Evolutionary conservation across 495 filamentous ascomycete genomes (phyloP).

Genomic region (Pyrenopolyporus hunteri): DNA sequence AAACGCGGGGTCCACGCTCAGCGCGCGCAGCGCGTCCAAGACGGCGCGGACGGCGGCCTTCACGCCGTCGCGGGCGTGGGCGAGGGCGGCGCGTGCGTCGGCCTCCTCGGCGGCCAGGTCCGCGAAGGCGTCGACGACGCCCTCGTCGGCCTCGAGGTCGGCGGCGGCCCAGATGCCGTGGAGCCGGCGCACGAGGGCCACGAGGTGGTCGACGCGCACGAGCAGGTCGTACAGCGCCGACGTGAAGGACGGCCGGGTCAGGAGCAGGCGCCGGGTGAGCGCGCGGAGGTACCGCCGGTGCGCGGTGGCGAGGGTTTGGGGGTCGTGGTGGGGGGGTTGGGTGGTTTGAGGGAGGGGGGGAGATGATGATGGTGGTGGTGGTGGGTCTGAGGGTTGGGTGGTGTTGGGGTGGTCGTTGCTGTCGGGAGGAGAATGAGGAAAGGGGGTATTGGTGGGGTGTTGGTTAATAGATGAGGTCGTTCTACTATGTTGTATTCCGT

Average conservation of each 20-base stretch:
- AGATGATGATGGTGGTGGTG: conserved; percentile 2
- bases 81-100: conserved; percentile 65
- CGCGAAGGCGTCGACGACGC: conserved; percentile 73
- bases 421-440: not conserved
- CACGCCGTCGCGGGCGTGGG: conserved; percentile 56
- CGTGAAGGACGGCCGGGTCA: conserved; percentile 73
- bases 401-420: not conserved
- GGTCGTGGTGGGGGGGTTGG: conserved; percentile 62
- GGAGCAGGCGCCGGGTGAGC: conserved; percentile 70
- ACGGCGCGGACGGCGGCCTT: conserved; percentile 68
- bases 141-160: conserved; percentile 79
- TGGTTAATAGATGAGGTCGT: not conserved
- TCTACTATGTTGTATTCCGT: conserved; percentile 18
- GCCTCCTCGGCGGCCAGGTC: conserved; percentile 72
- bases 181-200: conserved; percentile 73
- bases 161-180: conserved; percentile 73
- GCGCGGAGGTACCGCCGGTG: conserved; percentile 76
- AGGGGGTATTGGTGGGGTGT: not conserved
- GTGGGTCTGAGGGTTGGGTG: not conserved
- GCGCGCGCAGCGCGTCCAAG: conserved; percentile 55
- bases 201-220: conserved; percentile 74
- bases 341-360: no score
- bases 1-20: conserved; percentile 40
- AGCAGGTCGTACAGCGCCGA: conserved; percentile 72
- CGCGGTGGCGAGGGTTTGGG: conserved; percentile 79